Percentiles rank a stretch among this genome's conserved stretches.
phyloP scores from a whole-genome alignment of 2,329 filamentous ascomycete species.

The Cytospora leucostoma region DNA sequence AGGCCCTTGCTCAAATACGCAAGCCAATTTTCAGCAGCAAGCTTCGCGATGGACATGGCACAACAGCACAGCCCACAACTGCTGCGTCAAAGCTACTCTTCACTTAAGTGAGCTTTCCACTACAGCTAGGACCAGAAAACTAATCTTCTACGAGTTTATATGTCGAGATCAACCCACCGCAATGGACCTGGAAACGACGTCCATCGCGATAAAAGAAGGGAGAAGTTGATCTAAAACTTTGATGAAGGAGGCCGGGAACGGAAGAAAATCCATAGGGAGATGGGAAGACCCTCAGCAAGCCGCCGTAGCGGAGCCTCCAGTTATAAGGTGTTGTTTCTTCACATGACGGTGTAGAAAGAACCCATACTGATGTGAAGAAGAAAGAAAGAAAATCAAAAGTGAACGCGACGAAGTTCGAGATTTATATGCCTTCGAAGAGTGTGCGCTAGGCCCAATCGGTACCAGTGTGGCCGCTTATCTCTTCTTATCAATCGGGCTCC shows the following conservation, averaged over 20 bases:
- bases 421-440: constrained; percentile 10
- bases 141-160: constrained; percentile 22
- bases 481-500: neutral
- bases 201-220: constrained; percentile 46
- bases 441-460: constrained; percentile 8
- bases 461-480: neutral
- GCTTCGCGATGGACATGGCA: neutral
- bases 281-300: constrained; percentile 56
- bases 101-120: neutral
- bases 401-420: neutral
- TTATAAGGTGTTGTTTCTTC: constrained; percentile 43
- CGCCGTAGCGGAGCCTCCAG: constrained; percentile 55
- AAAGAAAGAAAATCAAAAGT: constrained; percentile 33
- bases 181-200: constrained; percentile 46
- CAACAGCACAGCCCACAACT: neutral
- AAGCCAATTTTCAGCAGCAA: neutral
- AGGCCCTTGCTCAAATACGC: too few species aligned
- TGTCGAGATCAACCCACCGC: constrained; percentile 57
- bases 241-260: constrained; percentile 57
- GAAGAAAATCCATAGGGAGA: constrained; percentile 53
- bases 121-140: neutral
- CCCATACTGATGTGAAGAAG: constrained; percentile 47
- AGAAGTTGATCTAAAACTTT: constrained; percentile 46
- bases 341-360: constrained; percentile 53
- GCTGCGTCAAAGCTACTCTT: neutral